Evolutionary conservation across 441 rosid genomes (phyloP).

Genomic region (Flueggea neowawraea): DNA sequence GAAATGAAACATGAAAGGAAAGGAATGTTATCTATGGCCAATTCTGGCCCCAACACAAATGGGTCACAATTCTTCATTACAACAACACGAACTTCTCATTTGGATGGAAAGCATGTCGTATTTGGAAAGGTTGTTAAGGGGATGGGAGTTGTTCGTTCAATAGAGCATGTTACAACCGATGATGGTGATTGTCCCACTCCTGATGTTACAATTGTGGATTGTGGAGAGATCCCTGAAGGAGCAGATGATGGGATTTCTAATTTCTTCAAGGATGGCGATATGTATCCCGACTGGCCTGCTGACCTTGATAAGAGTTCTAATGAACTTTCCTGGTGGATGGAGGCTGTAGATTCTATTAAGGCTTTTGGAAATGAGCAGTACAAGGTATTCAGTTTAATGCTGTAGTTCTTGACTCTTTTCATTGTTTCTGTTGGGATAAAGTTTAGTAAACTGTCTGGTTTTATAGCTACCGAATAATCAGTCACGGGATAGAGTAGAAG

Average conservation of each 20-base stretch:
- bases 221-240: constrained; percentile 81
- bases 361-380: constrained; percentile 72
- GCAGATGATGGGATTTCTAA: constrained; percentile 77
- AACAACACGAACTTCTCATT: constrained; percentile 76
- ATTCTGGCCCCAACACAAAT: constrained; percentile 80
- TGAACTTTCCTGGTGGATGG: constrained; percentile 94
- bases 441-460: too few species aligned
- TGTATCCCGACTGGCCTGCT: constrained; percentile 86
- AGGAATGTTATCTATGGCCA: constrained; percentile 97
- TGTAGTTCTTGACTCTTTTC: not conserved
- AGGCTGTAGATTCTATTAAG: constrained; percentile 73
- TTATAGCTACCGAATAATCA: too few species aligned
- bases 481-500: too few species aligned
- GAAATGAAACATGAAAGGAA: constrained; percentile 93
- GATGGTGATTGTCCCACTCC: constrained; percentile 54
- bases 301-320: constrained; percentile 63
- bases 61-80: constrained; percentile 96
- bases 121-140: constrained; percentile 90
- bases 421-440: too few species aligned
- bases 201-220: constrained; percentile 59
- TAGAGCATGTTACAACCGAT: constrained; percentile 60
- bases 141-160: constrained; percentile 90
- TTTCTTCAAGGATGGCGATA: constrained; percentile 87
- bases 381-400: constrained; percentile 40
- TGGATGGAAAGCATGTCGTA: constrained; percentile 94